Evolutionary conservation across 1,284 basidiomycete genomes (phyloP).

Genomic region (Butyriboletus appendiculatus): DNA sequence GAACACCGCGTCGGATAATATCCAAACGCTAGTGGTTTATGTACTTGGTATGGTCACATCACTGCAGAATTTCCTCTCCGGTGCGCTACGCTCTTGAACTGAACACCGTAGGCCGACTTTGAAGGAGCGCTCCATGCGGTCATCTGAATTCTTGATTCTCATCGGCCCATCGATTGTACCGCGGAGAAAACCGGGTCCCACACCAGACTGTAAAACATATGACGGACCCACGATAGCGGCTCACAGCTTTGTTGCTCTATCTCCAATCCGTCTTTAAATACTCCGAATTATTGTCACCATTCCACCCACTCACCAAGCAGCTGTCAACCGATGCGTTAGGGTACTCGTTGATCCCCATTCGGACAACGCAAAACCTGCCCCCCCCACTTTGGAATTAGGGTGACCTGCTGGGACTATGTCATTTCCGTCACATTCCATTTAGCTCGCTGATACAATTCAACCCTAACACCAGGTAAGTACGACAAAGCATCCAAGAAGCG

Average conservation of each 20-base stretch:
- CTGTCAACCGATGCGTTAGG: not conserved
- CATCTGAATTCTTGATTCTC: slow-evolving; percentile 6
- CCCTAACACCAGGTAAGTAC: not conserved
- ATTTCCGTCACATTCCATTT: not conserved
- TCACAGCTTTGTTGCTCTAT: not conserved
- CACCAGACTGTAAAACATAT: not conserved
- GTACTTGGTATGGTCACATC: slow-evolving; percentile 1
- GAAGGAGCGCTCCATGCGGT: slow-evolving; percentile 3
- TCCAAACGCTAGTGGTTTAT: slow-evolving; percentile 3
- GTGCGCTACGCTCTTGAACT: not conserved
- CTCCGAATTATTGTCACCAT: not conserved
- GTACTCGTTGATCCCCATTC: slow-evolving; percentile 6
- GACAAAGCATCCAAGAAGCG: not conserved
- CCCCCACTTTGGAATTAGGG: slow-evolving; percentile 10
- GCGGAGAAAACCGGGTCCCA: not conserved
- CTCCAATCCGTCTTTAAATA: slow-evolving; percentile 2
- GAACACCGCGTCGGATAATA: not conserved
- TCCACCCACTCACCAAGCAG: not conserved
- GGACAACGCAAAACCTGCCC: not conserved
- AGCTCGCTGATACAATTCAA: slow-evolving; percentile 2
- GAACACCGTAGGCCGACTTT: slow-evolving; percentile 1
- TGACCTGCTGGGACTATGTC: not conserved
- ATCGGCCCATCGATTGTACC: not conserved
- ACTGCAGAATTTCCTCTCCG: not conserved
- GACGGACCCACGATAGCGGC: not conserved